Conservation (phyloP, 2,329 filamentous ascomycete genomes). For the Amesomyces nigricolor region DNA sequence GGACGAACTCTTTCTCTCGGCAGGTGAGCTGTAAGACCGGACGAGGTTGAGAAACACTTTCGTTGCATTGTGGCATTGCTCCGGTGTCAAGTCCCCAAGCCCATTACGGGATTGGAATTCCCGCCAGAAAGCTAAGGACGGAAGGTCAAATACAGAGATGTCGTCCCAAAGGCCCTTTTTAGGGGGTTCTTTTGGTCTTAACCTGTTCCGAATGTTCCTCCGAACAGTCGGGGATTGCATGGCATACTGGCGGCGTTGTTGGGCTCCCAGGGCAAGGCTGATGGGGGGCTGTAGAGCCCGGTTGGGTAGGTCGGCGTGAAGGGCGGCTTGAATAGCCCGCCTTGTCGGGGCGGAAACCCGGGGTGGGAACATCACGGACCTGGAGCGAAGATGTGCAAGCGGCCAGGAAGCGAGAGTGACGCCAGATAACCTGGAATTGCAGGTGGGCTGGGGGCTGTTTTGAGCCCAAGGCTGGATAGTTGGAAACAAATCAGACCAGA, state of each 20-base stretch:
- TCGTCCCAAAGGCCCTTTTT: neutral
- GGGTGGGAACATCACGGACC: conserved; percentile 6
- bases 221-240: neutral
- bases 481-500: no score
- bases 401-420: no score
- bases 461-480: no score
- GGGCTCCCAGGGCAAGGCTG: neutral
- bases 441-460: no score
- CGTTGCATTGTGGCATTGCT: conserved; percentile 24
- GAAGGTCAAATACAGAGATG: conserved; percentile 24
- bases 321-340: neutral
- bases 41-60: conserved; percentile 26
- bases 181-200: neutral
- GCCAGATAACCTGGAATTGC: no score
- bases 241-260: conserved; percentile 1
- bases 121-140: conserved; percentile 27
- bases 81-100: conserved; percentile 21
- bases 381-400: neutral
- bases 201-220: neutral
- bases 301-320: neutral
- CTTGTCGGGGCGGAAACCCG: neutral
- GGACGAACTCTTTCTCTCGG: conserved; percentile 21
- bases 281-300: neutral
- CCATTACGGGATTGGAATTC: conserved; percentile 7
- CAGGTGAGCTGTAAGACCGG: conserved; percentile 16